Evolutionary conservation across 2,329 filamentous ascomycete species (phyloP).

Genomic region (Aspergillus flavus): DNA sequence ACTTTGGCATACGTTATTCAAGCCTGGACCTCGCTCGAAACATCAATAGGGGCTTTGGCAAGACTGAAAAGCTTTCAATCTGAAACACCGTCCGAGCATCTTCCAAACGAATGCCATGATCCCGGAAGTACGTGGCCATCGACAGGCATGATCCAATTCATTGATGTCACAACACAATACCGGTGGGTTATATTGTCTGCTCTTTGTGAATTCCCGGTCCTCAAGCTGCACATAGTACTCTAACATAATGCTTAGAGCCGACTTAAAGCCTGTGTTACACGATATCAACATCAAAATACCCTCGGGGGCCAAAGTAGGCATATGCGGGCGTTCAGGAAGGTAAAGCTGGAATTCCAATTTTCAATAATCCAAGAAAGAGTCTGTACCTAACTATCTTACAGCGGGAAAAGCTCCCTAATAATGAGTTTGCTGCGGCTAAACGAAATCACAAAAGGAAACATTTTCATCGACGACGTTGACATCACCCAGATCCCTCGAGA

Average conservation of each 20-base stretch:
- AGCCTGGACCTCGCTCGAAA: no score
- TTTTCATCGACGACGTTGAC: neutral
- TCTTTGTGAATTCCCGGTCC: no score
- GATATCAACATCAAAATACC: neutral
- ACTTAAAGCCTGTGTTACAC: neutral
- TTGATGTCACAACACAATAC: no score
- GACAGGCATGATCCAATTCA: no score
- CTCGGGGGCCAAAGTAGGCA: neutral
- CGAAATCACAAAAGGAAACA: neutral
- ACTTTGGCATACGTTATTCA: no score
- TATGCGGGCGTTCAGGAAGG: neutral
- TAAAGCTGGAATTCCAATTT: neutral
- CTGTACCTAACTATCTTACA: neutral
- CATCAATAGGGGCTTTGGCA: no score
- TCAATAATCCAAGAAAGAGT: neutral
- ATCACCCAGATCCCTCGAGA: neutral
- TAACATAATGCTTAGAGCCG: neutral
- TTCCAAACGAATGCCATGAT: no score
- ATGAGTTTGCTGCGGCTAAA: neutral
- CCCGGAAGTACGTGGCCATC: no score
- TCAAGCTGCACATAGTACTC: neutral
- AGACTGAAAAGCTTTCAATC: no score
- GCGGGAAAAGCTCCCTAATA: neutral
- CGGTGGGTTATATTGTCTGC: no score
- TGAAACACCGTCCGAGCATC: no score